These are phyloP conservation scores for Erodium texanum DNA, from an alignment of 441 rosid species.

Conservation along the genomic window DNA sequence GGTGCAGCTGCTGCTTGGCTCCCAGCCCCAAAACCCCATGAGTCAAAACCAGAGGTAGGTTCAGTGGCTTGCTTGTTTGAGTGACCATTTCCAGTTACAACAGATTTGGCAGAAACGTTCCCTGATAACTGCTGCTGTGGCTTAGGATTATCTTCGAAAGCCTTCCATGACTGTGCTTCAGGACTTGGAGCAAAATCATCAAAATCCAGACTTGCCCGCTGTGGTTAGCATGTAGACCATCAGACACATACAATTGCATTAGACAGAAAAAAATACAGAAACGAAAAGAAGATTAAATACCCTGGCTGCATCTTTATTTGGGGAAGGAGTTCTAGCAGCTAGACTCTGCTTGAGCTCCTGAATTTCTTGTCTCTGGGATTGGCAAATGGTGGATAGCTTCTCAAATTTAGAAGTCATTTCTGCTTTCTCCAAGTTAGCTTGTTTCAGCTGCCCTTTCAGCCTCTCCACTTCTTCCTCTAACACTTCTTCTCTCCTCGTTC, in stretches of 20 bases:
- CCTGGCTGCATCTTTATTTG: constrained; percentile 38
- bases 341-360: constrained; percentile 86
- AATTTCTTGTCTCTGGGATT: constrained; percentile 87
- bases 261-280: background rate
- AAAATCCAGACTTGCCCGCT: constrained; percentile 28
- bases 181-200: constrained; percentile 34
- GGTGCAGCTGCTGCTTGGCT: constrained; percentile 39
- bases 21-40: constrained; percentile 84
- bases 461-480: constrained; percentile 57
- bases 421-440: constrained; percentile 55
- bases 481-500: constrained; percentile 39
- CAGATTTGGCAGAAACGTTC: constrained; percentile 37
- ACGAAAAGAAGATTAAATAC: background rate
- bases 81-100: constrained; percentile 40
- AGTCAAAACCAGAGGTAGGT: constrained; percentile 35
- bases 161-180: constrained; percentile 60
- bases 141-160: constrained; percentile 53
- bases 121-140: constrained; percentile 34
- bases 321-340: constrained; percentile 51
- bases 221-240: constrained; percentile 18
- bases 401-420: constrained; percentile 76
- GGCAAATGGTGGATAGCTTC: constrained; percentile 86
- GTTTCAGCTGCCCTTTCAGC: constrained; percentile 69
- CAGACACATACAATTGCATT: background rate
- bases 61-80: constrained; percentile 41